Evolutionary conservation across 345 rosid genomes (phyloP), one percentile per base, ranked within the genome.

Genomic region (Rhizophora apiculata): DNA sequence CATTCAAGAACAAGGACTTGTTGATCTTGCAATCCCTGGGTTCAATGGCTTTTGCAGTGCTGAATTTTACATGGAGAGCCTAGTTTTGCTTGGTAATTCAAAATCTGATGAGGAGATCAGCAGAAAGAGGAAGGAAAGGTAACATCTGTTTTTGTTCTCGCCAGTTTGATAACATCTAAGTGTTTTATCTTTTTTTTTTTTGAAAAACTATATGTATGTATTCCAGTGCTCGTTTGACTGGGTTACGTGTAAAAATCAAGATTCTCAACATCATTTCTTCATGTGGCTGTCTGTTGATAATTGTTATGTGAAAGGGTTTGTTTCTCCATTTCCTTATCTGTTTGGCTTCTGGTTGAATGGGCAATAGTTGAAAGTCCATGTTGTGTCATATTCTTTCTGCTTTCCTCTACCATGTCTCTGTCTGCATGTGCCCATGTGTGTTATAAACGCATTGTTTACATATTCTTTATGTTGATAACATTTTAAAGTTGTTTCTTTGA

Each of bases 41-140:
- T 62, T n/a, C 24, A 19, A 16, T 6, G 64, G 24, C 6, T 62
- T 18, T 9, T 62, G 20, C 27, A 8, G 34, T 6, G 49, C 29
- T 1, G 48, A 32, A 15, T 32, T 21, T 62, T 62, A 19, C 7
- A 15, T 6, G 34, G 64, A 34, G 48, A 62, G 64, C 34, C 48
- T 36, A n/a, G 64, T 20, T n/a, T 62, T 62, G 48, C 16, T 62
- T 8, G n/a, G n/a, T 32, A 39, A 20, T 9, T 62, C 64, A 20
- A 62, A n/a, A 34, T n/a, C 15, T 32, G 64, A 62, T 36, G 18
- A 62, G 48, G 32, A 3, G 19, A 18, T n/a, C 20, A 62, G 27
- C 48, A 62, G 26, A 39, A 62, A 62, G 48, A 31, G 27, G 64
- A 62, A 62, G 60, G 9, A 22, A 16, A 20, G 48, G 64, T 62